Percentiles rank a stretch among this genome's conserved stretches.
Evolutionary conservation across 2,329 filamentous ascomycete species (phyloP).

Genomic region (Ophiostoma piceae): DNA sequence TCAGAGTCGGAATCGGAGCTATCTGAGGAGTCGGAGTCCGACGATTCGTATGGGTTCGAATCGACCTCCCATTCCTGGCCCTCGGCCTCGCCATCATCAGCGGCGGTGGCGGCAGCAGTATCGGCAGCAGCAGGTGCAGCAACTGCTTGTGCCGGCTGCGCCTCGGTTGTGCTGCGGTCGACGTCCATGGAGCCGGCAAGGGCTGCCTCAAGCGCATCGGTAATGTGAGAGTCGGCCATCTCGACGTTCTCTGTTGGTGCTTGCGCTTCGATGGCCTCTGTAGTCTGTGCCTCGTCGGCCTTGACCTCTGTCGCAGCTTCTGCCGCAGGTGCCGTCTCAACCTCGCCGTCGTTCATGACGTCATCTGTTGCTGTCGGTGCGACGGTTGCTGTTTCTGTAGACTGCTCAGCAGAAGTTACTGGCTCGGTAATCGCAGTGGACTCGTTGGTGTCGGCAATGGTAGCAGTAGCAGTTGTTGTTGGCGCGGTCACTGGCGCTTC

Average conservation of each 20-base stretch:
- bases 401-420: background rate
- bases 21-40: constrained; percentile 18
- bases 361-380: constrained; percentile 12
- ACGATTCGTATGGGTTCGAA: constrained; percentile 70
- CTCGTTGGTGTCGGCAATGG: background rate
- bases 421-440: background rate
- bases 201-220: constrained; percentile 30
- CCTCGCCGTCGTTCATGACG: constrained; percentile 20
- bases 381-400: background rate
- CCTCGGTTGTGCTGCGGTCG: constrained; percentile 12
- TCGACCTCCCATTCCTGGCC: constrained; percentile 72
- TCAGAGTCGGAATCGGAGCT: constrained; percentile 52
- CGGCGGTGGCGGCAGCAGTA: background rate
- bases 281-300: background rate
- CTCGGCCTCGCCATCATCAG: background rate
- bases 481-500: background rate
- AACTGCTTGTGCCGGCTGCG: background rate
- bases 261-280: background rate
- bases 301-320: background rate
- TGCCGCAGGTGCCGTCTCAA: background rate
- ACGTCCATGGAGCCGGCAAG: constrained; percentile 28
- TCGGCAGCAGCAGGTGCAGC: background rate
- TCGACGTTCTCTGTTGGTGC: constrained; percentile 11
- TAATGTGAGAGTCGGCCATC: constrained; percentile 24
- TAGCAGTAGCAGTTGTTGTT: background rate